Conservation (phyloP, 129 eudicot genomes). For the Arctium lappa region DNA sequence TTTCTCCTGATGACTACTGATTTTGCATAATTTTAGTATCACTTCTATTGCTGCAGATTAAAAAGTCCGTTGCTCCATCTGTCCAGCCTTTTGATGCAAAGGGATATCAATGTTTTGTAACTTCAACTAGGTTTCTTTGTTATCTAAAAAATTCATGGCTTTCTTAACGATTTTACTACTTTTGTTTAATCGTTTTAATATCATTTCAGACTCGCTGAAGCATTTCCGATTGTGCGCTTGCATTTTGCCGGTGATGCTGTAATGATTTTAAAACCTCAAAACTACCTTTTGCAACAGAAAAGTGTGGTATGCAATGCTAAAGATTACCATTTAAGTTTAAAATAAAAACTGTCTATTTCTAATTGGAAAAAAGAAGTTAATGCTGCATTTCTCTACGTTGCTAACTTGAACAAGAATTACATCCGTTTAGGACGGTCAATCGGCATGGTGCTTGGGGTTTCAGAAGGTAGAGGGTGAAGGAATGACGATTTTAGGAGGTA, state of each 20-base stretch:
- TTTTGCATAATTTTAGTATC: slow-evolving; percentile 3
- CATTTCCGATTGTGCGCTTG: slow-evolving; percentile 70
- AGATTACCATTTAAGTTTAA: not conserved
- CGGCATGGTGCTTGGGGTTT: slow-evolving; percentile 88
- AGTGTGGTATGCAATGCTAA: slow-evolving; percentile 46
- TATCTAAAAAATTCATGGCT: not conserved
- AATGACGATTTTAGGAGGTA: slow-evolving; percentile 86
- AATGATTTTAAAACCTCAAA: slow-evolving; percentile 71
- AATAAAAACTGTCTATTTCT: not conserved
- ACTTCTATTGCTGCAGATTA: slow-evolving; percentile 47
- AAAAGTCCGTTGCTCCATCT: slow-evolving; percentile 46
- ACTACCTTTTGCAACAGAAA: slow-evolving; percentile 78
- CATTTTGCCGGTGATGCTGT: slow-evolving; percentile 89
- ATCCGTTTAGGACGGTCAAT: slow-evolving; percentile 62
- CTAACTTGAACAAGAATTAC: not conserved
- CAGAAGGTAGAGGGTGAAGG: slow-evolving; percentile 71
- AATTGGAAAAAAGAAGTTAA: not conserved
- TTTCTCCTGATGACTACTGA: not conserved
- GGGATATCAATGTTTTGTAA: slow-evolving; percentile 70
- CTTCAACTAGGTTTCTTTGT: slow-evolving; percentile 56
- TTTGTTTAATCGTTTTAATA: not conserved
- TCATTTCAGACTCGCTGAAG: slow-evolving; percentile 55
- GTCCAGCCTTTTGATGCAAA: slow-evolving; percentile 61
- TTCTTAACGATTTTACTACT: slow-evolving; percentile 5
- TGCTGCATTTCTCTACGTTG: not conserved